These are phyloP conservation scores for Beta macrorhiza DNA, from an alignment of 179 eudicot species.

Conservation along the genomic window DNA sequence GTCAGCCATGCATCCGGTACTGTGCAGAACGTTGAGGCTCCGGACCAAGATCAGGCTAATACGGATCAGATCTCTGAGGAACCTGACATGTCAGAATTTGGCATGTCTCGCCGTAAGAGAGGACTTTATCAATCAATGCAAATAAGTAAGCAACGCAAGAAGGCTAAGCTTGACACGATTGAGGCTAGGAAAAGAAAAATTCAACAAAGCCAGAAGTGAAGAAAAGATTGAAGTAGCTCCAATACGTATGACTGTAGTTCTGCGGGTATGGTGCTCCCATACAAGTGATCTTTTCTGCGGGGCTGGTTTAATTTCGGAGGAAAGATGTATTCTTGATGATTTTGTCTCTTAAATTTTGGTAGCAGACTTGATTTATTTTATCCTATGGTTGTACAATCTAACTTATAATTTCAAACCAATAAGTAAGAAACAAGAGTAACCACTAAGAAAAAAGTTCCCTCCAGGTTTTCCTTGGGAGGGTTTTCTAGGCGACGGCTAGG, in stretches of 20 bases:
- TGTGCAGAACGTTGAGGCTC: conserved; percentile 23
- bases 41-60: conserved; percentile 31
- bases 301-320: background rate
- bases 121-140: conserved; percentile 53
- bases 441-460: too few relatives aligned
- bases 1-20: conserved; percentile 25
- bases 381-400: too few relatives aligned
- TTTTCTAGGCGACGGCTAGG: too few relatives aligned
- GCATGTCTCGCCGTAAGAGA: conserved; percentile 55
- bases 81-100: conserved; percentile 38
- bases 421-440: too few relatives aligned
- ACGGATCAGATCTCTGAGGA: conserved; percentile 36
- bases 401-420: too few relatives aligned
- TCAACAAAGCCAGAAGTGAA: conserved; percentile 18
- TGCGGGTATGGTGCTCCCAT: background rate
- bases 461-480: too few relatives aligned
- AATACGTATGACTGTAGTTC: background rate
- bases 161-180: conserved; percentile 33
- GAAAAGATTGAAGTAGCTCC: background rate
- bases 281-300: background rate
- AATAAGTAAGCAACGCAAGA: conserved; percentile 47
- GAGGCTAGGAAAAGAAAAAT: conserved; percentile 50
- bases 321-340: background rate
- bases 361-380: background rate
- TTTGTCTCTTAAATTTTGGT: background rate